Evolutionary conservation across 2,329 filamentous ascomycete species (phyloP).

Genomic region (Stagonosporopsis cucurbitacearum): DNA sequence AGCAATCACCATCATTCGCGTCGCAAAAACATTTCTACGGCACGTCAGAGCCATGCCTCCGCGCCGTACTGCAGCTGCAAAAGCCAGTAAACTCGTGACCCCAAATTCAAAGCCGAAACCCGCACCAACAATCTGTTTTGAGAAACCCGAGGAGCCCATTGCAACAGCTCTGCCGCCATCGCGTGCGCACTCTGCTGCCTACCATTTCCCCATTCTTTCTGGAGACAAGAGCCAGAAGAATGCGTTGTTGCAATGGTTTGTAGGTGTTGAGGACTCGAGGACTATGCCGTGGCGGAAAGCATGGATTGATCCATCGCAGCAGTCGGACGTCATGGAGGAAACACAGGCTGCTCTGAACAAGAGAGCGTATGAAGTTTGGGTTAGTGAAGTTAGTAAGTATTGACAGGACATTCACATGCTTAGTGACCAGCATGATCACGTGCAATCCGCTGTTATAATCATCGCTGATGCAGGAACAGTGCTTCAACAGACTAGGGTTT

Average conservation of each 20-base stretch:
- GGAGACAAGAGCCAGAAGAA: slow-evolving; percentile 19
- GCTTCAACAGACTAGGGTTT: slow-evolving; percentile 70
- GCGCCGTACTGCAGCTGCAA: slow-evolving; percentile 14
- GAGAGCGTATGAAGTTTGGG: slow-evolving; percentile 70
- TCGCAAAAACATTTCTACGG: background rate
- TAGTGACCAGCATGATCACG: slow-evolving; percentile 25
- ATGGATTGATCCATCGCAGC: slow-evolving; percentile 59
- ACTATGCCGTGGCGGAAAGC: slow-evolving; percentile 58
- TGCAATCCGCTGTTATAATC: slow-evolving; percentile 1
- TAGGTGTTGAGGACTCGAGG: slow-evolving; percentile 37
- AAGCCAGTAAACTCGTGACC: background rate
- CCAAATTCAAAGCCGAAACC: slow-evolving; percentile 7
- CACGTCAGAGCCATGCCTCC: slow-evolving; percentile 21
- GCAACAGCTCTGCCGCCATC: slow-evolving; percentile 33
- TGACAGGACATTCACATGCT: background rate
- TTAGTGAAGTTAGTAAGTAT: slow-evolving; percentile 64
- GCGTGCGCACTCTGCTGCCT: slow-evolving; percentile 34
- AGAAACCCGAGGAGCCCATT: slow-evolving; percentile 19
- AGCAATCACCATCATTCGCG: slow-evolving; percentile 5
- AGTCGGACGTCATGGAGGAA: slow-evolving; percentile 29
- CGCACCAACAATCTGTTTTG: slow-evolving; percentile 12
- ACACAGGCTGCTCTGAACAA: slow-evolving; percentile 54
- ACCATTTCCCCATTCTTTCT: slow-evolving; percentile 43
- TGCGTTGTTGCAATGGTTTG: slow-evolving; percentile 43
- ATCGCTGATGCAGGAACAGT: slow-evolving; percentile 39